Conservation (phyloP, 345 rosid species). For the Tarenaya hassleriana region DNA sequence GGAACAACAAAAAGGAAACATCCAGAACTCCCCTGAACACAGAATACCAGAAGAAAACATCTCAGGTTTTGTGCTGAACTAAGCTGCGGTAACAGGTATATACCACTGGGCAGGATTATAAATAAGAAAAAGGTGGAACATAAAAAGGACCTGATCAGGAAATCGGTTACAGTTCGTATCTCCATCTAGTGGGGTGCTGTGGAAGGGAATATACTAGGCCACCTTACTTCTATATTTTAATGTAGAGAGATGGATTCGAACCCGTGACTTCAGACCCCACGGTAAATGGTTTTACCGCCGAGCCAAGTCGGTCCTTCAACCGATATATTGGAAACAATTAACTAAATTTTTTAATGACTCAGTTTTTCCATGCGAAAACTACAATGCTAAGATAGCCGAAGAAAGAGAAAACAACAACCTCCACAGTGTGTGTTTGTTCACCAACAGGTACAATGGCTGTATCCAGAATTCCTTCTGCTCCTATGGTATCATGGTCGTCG, state of each 20-base stretch:
- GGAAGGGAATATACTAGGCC: too few species aligned
- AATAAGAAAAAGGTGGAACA: not conserved
- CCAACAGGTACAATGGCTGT: constrained; percentile 83
- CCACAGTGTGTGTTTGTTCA: constrained; percentile 52
- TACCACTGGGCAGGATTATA: constrained; percentile 5
- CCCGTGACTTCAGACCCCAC: too few species aligned
- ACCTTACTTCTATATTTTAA: too few species aligned
- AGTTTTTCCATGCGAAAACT: not conserved
- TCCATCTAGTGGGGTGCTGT: too few species aligned
- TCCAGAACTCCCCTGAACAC: not conserved
- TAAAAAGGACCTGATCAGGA: not conserved
- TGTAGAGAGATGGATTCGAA: too few species aligned
- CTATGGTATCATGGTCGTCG: constrained; percentile 34
- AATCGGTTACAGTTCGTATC: too few species aligned
- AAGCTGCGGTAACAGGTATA: constrained; percentile 4
- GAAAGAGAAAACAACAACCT: constrained; percentile 41
- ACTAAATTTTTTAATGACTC: not conserved
- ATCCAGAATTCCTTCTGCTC: constrained; percentile 43
- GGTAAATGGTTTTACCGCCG: too few species aligned
- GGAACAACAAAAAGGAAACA: not conserved
- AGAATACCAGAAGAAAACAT: not conserved
- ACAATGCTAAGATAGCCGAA: not conserved
- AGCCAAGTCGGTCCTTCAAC: too few species aligned
- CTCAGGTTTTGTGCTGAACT: constrained; percentile 10
- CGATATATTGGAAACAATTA: constrained; percentile 1